Conservation (phyloP, 2,329 filamentous ascomycete species). For the Sarocladium oryzae region DNA sequence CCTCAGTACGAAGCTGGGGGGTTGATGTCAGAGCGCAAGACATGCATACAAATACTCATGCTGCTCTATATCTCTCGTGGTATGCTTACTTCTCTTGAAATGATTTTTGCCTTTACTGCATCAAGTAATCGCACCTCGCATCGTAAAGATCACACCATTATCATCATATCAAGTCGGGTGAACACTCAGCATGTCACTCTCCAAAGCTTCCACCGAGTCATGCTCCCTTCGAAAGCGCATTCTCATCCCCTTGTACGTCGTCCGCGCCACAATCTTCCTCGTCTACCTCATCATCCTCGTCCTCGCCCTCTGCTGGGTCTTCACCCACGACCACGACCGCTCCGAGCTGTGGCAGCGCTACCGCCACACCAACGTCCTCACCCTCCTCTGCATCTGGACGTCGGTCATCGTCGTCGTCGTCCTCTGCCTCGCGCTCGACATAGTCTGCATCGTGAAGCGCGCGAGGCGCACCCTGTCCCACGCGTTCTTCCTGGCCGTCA, state of each 20-base stretch:
- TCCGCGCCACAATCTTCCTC: not conserved
- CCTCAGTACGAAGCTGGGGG: too few relatives aligned
- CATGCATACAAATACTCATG: too few relatives aligned
- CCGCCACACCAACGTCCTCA: not conserved
- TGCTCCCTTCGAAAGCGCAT: too few relatives aligned
- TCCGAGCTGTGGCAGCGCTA: not conserved
- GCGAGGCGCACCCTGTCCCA: not conserved
- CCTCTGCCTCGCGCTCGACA: not conserved
- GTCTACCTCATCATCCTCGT: not conserved
- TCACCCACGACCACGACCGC: not conserved
- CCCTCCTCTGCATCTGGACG: not conserved
- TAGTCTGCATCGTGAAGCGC: constrained; percentile 1
- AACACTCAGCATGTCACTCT: too few relatives aligned
- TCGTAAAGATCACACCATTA: too few relatives aligned
- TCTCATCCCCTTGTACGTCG: not conserved
- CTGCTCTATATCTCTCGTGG: too few relatives aligned
- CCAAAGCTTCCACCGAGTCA: too few relatives aligned
- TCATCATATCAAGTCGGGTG: too few relatives aligned
- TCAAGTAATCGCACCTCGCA: too few relatives aligned
- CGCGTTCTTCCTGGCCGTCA: not conserved
- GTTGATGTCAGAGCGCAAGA: too few relatives aligned
- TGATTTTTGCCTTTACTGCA: too few relatives aligned
- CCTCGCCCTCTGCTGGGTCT: not conserved
- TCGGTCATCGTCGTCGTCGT: not conserved
- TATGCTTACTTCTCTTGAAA: too few relatives aligned